Evolutionary conservation across 2,329 filamentous ascomycete species (phyloP).

Genomic region (Chrysosporium queenslandicum): DNA sequence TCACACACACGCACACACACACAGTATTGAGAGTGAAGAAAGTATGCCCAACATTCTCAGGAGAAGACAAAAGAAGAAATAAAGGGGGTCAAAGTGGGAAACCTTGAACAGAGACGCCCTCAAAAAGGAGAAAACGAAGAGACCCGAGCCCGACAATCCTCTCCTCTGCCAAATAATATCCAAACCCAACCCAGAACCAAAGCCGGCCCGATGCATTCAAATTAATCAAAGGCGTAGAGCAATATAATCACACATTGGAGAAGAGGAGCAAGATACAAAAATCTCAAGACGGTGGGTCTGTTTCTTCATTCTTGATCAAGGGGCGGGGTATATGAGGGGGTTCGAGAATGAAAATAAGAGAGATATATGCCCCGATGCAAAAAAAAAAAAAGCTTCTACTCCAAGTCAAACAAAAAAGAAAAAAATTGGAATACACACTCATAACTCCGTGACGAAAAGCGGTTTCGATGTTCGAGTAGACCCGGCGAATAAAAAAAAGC

Average conservation of each 20-base stretch:
- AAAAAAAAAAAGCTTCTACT: neutral
- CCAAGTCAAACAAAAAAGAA: conserved; percentile 2
- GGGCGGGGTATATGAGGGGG: conserved; percentile 3
- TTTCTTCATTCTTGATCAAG: neutral
- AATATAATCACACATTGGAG: conserved; percentile 8
- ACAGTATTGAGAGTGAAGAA: neutral
- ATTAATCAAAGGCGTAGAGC: neutral
- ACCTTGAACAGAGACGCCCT: neutral
- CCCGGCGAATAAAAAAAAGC: neutral
- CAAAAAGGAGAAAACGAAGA: neutral
- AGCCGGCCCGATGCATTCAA: conserved; percentile 2
- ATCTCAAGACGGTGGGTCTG: neutral
- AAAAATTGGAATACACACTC: neutral
- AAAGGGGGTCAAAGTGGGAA: neutral
- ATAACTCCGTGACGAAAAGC: neutral
- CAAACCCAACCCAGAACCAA: conserved; percentile 3
- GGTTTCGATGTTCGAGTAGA: neutral
- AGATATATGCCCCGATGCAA: neutral
- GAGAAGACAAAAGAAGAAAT: neutral
- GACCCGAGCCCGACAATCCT: neutral
- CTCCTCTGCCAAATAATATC: neutral
- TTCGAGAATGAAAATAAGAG: neutral
- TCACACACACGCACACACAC: neutral
- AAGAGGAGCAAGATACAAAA: neutral
- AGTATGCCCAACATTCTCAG: neutral